Percentiles rank a stretch among this genome's conserved stretches.
phyloP scores from a whole-genome alignment of 2,329 filamentous ascomycete species.

The Eurotiales sp. region DNA sequence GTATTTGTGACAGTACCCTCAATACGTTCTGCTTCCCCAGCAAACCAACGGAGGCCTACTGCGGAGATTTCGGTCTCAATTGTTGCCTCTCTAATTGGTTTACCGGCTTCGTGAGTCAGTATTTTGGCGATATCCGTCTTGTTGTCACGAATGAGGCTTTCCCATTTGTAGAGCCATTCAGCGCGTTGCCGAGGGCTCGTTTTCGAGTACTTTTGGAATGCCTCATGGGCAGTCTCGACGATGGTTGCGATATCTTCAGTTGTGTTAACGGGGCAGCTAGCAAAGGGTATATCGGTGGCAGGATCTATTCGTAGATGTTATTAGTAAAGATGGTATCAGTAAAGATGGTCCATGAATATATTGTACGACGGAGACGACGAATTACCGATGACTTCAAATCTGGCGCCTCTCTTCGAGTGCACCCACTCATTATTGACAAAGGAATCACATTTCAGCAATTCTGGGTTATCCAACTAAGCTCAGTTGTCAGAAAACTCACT shows the following conservation, averaged over 20 bases:
- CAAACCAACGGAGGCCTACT: constrained; percentile 77
- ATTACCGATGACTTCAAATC: constrained; percentile 49
- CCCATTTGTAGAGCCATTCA: constrained; percentile 73
- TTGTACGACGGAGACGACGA: too few relatives aligned
- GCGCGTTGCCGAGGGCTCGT: constrained; percentile 71
- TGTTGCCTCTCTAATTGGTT: constrained; percentile 71
- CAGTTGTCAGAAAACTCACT: not conserved
- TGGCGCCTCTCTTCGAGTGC: constrained; percentile 42
- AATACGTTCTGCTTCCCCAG: constrained; percentile 68
- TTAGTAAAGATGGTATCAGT: not conserved
- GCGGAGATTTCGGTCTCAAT: constrained; percentile 70
- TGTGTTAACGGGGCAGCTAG: constrained; percentile 16
- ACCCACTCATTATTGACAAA: constrained; percentile 50
- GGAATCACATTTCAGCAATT: constrained; percentile 49
- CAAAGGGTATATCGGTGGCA: constrained; percentile 15
- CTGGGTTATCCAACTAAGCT: constrained; percentile 43
- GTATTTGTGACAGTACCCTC: constrained; percentile 74
- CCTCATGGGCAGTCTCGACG: constrained; percentile 33
- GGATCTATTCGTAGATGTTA: constrained; percentile 12
- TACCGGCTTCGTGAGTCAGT: constrained; percentile 89
- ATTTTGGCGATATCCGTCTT: constrained; percentile 74
- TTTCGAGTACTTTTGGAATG: constrained; percentile 55
- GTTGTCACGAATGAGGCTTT: constrained; percentile 74
- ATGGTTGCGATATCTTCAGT: constrained; percentile 15
- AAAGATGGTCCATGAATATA: not conserved